Base-by-base conservation (phyloP, 2,329 filamentous ascomycete species). In the Cladophialophora chaetospira region DNA sequence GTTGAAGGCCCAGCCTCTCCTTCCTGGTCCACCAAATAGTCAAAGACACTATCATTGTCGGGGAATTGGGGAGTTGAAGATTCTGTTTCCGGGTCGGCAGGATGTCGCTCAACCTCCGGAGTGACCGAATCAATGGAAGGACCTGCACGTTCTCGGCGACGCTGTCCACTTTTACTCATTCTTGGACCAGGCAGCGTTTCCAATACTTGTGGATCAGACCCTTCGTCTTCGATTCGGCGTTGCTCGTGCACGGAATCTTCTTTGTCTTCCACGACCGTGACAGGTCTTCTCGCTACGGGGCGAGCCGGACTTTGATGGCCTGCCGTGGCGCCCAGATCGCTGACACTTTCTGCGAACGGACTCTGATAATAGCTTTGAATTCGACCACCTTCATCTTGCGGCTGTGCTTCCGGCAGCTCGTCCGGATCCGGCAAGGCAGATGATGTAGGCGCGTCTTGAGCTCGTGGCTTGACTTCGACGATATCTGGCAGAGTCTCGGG, bases 321-420 rank as follows among this genome's bases (percentile, higher is more conserved):
- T 6, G 23, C 58, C 28, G 13, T 58, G 19, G 68, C 43, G 11
- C 71, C 71, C 15, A 79, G 65, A 53, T 81, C 77, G 3, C 73
- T 70, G 6, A 77, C 74, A 3, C 76, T 78, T 63, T 82, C 79
- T 1, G 75, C 74, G 53, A 75, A 80, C 4, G 83, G 78, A 13
- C 73, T 72, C 52, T 74, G 72, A 63, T 85, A 84, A 55, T 74
- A 66, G n/a, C 64, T 56, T 40, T 65, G 67, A 48, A 81, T 79
- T 40, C 19, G 35, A 13, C 8, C 35, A n/a, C 26, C 36, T 17
- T 15, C 19, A 5, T 13, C 42, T 21, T 21, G 33, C 3, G 48
- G 31, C 1, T 42, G 48, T 26, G 28, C 50, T 35, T 19, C 26
- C n/a, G 3, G 21, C 29, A 47, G 25, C 15, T 54, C 38, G 26